Evolutionary conservation across 164 flowering plant species (phyloP), one percentile per base, ranked within the genome.

Genomic region (Amborella trichopoda): DNA sequence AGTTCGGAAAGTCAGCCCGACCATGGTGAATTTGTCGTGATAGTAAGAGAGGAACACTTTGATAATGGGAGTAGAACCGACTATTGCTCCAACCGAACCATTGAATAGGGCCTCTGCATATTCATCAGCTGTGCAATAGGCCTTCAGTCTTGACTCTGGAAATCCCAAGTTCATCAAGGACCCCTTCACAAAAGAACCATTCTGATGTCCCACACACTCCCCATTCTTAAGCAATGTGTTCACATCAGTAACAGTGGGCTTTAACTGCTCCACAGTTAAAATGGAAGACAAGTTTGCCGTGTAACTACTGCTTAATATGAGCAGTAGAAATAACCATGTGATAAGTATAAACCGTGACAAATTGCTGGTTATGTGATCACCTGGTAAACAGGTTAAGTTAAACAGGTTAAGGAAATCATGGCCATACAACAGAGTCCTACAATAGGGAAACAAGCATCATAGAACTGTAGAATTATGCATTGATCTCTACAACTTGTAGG

Each of bases 261-360:
- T 62, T 8, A 75, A 72, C 40, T 56, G 59, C 34, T 59, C 58
- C 2, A 76, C 69, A 2, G 80, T 76, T 6, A 78, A 28, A 53
- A 65, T 68, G 1, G 82, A 73, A 2, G 80, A 52, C 25, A 78
- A 65, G 33, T 74, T 81, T 12, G 82, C 82, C 0, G 76, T 69
- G 53, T 78, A 81, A 38, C 70, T 70, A 2, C 63, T 58, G 1
- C 49, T 67, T 1, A 81, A 48, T 3, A 78, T 54, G 4, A 67
- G 57, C 17, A 72, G 72, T 6, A 74, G 72, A 28, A 78, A 73
- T 5, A 66, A 37, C 89, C 89, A 81, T 25, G 74, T 44, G 17
- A 65, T 48, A 40, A 73, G 50, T 6, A 74, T 70, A 30, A 77
- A 53, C 21, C 80, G 40, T 3, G 73, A 40, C 44, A 62, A 45